These are phyloP conservation scores for Mucor saturninus DNA, from an alignment of 371 early-diverging fungal species.

Conservation along the genomic window DNA sequence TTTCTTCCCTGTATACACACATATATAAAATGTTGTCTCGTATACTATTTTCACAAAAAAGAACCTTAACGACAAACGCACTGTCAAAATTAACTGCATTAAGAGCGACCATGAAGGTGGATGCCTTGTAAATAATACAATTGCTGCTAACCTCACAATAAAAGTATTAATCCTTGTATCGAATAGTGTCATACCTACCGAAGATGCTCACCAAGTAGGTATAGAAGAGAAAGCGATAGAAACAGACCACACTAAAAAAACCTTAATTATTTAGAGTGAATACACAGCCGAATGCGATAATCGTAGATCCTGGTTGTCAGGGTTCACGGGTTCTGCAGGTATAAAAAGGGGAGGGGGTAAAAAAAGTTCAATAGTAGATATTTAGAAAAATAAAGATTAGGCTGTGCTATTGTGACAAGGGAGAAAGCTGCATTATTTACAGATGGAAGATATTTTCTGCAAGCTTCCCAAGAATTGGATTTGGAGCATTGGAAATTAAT, in stretches of 20 bases:
- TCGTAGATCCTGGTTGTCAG: constrained; percentile 88
- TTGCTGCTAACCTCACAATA: no score
- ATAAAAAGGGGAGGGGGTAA: constrained; percentile 5
- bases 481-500: constrained; percentile 90
- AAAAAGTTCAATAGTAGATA: no score
- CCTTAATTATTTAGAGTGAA: constrained; percentile 72
- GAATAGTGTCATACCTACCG: constrained; percentile 82
- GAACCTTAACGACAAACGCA: background rate
- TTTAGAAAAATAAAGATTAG: constrained; percentile 28
- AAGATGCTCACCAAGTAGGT: constrained; percentile 93
- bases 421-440: constrained; percentile 91
- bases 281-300: constrained; percentile 90
- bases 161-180: no score
- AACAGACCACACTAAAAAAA: no score
- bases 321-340: constrained; percentile 97
- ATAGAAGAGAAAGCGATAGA: background rate
- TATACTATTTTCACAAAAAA: background rate
- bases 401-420: constrained; percentile 78
- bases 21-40: background rate
- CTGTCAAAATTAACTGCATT: background rate
- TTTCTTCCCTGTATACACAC: background rate
- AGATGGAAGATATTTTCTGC: constrained; percentile 98
- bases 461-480: constrained; percentile 89
- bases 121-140: background rate
- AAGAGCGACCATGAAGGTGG: background rate